These are phyloP conservation scores for Trichosporon ovoides DNA, from an alignment of 1,284 basidiomycete species.

Conservation along the genomic window DNA sequence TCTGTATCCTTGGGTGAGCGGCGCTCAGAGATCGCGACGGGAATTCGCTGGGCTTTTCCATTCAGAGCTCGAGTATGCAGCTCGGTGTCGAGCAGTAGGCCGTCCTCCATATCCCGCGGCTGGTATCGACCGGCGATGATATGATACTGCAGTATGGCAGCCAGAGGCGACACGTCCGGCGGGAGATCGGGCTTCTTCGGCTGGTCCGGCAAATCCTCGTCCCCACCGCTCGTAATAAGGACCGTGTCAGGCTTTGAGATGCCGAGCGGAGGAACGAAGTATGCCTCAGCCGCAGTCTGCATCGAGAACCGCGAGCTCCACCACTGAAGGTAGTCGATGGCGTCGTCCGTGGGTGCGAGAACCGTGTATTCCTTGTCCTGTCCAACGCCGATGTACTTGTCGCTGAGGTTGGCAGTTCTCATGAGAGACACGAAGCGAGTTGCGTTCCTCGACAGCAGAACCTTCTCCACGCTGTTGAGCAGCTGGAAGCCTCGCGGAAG, in stretches of 20 bases:
- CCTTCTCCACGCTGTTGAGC: conserved; percentile 79
- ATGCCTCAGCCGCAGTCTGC: neutral
- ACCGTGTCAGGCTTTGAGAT: neutral
- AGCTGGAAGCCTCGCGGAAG: conserved; percentile 70
- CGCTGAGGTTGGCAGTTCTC: conserved; percentile 70
- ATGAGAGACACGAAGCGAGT: conserved; percentile 82
- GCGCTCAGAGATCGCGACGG: conserved; percentile 57
- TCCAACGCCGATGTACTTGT: conserved; percentile 61
- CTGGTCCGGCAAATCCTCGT: neutral
- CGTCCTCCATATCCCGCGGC: conserved; percentile 63
- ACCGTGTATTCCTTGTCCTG: conserved; percentile 62
- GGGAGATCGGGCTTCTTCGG: neutral
- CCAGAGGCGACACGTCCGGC: conserved; percentile 33
- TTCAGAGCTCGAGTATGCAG: conserved; percentile 63
- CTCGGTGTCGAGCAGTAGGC: conserved; percentile 72
- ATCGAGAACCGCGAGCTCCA: neutral
- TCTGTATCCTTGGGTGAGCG: conserved; percentile 40
- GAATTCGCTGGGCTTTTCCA: conserved; percentile 66
- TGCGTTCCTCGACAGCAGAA: conserved; percentile 66
- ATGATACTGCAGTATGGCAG: conserved; percentile 60
- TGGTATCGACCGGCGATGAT: conserved; percentile 74
- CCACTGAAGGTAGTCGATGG: conserved; percentile 53
- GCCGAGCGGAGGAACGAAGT: neutral
- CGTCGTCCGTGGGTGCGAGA: conserved; percentile 83
- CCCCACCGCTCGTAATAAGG: neutral